Evolutionary conservation across 2,329 filamentous ascomycete genomes (phyloP).

Genomic region (Elsinoe arachidis): DNA sequence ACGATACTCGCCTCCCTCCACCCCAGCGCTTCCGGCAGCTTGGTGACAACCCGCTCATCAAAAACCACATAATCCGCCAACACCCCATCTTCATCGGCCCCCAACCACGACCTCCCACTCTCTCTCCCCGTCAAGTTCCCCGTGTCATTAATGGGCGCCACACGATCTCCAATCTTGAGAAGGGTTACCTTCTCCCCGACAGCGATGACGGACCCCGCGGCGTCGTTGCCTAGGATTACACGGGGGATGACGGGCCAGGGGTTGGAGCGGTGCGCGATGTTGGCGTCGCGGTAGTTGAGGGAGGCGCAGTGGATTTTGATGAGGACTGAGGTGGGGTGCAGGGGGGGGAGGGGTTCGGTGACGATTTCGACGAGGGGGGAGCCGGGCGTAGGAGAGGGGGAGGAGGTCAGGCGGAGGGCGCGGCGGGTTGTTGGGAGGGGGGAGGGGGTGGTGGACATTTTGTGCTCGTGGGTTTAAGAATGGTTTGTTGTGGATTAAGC

Average conservation of each 20-base stretch:
- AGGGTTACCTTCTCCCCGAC: constrained; percentile 18
- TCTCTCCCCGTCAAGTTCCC: constrained; percentile 34
- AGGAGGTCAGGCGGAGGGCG: constrained; percentile 28
- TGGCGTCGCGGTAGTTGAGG: constrained; percentile 27
- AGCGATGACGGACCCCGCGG: constrained; percentile 23
- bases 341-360: constrained; percentile 16
- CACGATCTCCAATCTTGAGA: constrained; percentile 19
- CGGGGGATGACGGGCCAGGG: constrained; percentile 23
- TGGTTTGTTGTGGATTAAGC: neutral
- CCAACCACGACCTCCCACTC: constrained; percentile 34
- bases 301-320: constrained; percentile 24
- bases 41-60: constrained; percentile 31
- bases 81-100: constrained; percentile 38
- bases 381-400: constrained; percentile 17
- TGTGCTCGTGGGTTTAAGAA: neutral
- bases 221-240: constrained; percentile 28
- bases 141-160: constrained; percentile 31
- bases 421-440: constrained; percentile 18
- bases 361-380: constrained; percentile 15
- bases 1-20: constrained; percentile 32
- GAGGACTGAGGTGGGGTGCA: constrained; percentile 19
- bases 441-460: neutral
- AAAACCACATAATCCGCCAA: constrained; percentile 36
- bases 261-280: constrained; percentile 28
- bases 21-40: constrained; percentile 31